Percentiles rank a stretch among this genome's conserved stretches.
These are phyloP conservation scores for Hygrophorus russula DNA, from an alignment of 768 basidiomycete genomes.

Conservation along the genomic window DNA sequence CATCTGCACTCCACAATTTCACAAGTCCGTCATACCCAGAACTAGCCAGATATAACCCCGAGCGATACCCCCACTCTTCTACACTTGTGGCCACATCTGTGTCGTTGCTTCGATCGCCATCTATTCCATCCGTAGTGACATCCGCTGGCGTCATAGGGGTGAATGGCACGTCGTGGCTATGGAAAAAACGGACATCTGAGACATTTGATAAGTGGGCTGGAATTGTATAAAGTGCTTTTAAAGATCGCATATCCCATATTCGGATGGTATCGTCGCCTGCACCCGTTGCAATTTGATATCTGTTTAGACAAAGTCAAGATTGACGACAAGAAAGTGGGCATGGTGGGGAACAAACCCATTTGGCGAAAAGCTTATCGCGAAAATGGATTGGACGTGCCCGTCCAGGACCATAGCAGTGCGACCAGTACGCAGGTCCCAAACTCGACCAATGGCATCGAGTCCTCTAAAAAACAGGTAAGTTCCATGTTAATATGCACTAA, in stretches of 20 bases:
- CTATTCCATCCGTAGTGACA: constrained; percentile 21
- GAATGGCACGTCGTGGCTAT: constrained; percentile 43
- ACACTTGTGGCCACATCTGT: constrained; percentile 25
- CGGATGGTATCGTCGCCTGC: constrained; percentile 96
- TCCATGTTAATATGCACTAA: neutral
- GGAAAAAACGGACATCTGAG: constrained; percentile 92
- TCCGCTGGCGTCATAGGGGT: constrained; percentile 23
- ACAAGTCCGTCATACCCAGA: constrained; percentile 92
- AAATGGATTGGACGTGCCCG: constrained; percentile 90
- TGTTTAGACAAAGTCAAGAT: constrained; percentile 20
- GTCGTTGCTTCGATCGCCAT: constrained; percentile 20
- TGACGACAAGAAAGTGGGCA: neutral
- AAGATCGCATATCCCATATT: constrained; percentile 95
- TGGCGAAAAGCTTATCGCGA: constrained; percentile 85
- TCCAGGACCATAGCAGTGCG: constrained; percentile 97
- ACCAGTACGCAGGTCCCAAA: constrained; percentile 95
- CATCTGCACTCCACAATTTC: constrained; percentile 95
- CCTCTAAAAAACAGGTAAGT: constrained; percentile 40
- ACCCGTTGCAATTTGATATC: constrained; percentile 95
- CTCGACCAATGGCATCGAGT: constrained; percentile 90
- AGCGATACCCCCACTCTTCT: constrained; percentile 72
- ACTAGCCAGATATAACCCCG: constrained; percentile 88
- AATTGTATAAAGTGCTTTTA: constrained; percentile 90
- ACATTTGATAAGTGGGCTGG: constrained; percentile 94
- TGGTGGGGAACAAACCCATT: constrained; percentile 55